Conservation (phyloP, 2,329 filamentous ascomycete species). For the Trichoderma koningiopsis region DNA sequence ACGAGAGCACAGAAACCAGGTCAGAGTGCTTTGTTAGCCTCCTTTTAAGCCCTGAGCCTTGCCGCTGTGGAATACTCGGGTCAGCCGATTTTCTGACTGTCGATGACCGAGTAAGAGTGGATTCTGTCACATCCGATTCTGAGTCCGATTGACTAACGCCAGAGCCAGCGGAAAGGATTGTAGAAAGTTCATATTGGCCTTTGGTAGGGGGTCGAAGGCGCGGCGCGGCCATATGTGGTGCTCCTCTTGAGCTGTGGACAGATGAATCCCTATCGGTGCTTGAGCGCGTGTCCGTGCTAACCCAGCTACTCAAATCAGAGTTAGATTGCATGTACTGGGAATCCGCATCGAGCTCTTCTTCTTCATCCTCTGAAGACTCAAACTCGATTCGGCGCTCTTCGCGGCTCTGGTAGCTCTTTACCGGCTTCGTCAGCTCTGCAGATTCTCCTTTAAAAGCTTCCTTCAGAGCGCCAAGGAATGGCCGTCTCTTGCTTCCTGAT, state of each 20-base stretch:
- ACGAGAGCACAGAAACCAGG: constrained; percentile 86
- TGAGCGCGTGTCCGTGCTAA: constrained; percentile 17
- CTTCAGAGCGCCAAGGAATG: constrained; percentile 60
- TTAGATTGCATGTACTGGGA: constrained; percentile 28
- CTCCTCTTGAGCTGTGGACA: constrained; percentile 30
- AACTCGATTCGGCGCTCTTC: constrained; percentile 42
- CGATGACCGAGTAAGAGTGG: constrained; percentile 57
- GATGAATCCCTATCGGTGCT: constrained; percentile 27
- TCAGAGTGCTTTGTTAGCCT: constrained; percentile 90
- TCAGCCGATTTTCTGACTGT: constrained; percentile 44
- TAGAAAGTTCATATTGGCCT: constrained; percentile 58
- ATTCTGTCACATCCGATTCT: constrained; percentile 49
- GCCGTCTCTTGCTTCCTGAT: constrained; percentile 46
- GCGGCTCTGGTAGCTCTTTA: constrained; percentile 52
- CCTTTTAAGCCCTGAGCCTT: constrained; percentile 64
- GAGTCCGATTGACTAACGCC: constrained; percentile 52
- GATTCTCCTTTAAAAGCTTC: constrained; percentile 67
- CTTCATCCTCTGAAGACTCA: constrained; percentile 30
- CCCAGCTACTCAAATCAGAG: constrained; percentile 24
- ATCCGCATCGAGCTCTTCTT: constrained; percentile 6
- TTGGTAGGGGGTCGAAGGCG: constrained; percentile 53
- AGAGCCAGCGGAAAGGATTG: constrained; percentile 56
- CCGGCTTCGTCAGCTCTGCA: constrained; percentile 47
- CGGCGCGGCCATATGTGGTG: constrained; percentile 38
- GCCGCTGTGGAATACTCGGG: constrained; percentile 39